phyloP scores from a whole-genome alignment of 2,329 filamentous ascomycete genomes.

The Myriosclerotinia scirpicola region DNA sequence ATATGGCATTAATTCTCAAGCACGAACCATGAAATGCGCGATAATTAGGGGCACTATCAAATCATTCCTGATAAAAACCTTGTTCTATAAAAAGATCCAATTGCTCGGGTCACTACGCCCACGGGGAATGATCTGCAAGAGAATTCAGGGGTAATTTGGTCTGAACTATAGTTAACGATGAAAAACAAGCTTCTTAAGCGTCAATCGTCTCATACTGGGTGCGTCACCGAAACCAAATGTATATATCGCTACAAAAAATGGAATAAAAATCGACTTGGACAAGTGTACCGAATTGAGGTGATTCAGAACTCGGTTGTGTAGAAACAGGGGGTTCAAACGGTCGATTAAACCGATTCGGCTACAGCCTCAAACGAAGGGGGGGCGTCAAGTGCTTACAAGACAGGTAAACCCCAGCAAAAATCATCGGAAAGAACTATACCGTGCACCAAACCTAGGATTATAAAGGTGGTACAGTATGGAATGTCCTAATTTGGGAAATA shows the following conservation, averaged over 20 bases:
- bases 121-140: not conserved
- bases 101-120: not conserved
- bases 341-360: constrained; percentile 34
- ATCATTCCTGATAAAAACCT: not conserved
- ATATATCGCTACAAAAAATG: not conserved
- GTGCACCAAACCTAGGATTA: not conserved
- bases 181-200: constrained; percentile 1
- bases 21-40: not conserved
- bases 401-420: not conserved
- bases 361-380: constrained; percentile 23
- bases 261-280: not conserved
- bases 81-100: not conserved
- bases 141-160: not conserved
- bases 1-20: not conserved
- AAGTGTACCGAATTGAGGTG: constrained; percentile 24
- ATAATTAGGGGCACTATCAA: not conserved
- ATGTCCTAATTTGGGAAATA: not conserved
- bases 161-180: not conserved
- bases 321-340: constrained; percentile 25
- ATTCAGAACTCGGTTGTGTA: not conserved
- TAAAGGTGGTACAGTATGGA: constrained; percentile 8
- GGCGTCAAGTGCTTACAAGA: not conserved
- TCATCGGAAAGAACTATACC: not conserved
- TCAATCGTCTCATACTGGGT: not conserved
- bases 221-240: not conserved